A percentile compares a stretch with the other conserved stretches of the same genome.
These are phyloP conservation scores for Arabidopsis hybrid DNA, from an alignment of 441 rosid genomes.

Conservation along the genomic window DNA sequence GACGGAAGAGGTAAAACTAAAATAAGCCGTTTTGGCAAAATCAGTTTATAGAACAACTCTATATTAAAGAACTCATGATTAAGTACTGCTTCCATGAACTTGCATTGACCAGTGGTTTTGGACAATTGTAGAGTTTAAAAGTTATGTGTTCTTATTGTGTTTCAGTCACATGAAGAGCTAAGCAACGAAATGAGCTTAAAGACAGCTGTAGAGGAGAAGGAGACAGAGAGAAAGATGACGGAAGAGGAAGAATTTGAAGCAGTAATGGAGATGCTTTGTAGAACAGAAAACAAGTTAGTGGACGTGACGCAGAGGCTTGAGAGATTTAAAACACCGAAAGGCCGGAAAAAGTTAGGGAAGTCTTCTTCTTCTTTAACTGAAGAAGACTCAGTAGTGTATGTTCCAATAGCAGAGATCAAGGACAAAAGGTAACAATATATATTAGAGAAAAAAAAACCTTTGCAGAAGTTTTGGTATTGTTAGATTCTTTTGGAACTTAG, in stretches of 20 bases:
- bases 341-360: slow-evolving; percentile 49
- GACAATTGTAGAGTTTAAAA: background rate
- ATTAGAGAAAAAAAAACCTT: too few species aligned
- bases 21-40: background rate
- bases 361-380: slow-evolving; percentile 48
- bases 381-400: slow-evolving; percentile 61
- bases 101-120: slow-evolving; percentile 12
- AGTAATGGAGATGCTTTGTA: slow-evolving; percentile 75
- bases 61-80: background rate
- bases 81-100: slow-evolving; percentile 1
- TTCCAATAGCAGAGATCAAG: slow-evolving; percentile 77
- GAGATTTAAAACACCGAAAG: slow-evolving; percentile 42
- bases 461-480: slow-evolving; percentile 32
- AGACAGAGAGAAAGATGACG: slow-evolving; percentile 48
- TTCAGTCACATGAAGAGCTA: slow-evolving; percentile 28
- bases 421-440: slow-evolving; percentile 47
- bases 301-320: slow-evolving; percentile 59
- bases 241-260: slow-evolving; percentile 54
- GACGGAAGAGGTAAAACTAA: slow-evolving; percentile 16
- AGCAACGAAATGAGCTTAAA: slow-evolving; percentile 20
- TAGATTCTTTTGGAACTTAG: slow-evolving; percentile 37
- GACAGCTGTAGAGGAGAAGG: slow-evolving; percentile 23
- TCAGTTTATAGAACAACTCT: background rate
- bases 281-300: slow-evolving; percentile 61
- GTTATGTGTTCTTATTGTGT: background rate